Evolutionary conservation across 345 rosid species (phyloP).

Genomic region (Angophora floribunda): DNA sequence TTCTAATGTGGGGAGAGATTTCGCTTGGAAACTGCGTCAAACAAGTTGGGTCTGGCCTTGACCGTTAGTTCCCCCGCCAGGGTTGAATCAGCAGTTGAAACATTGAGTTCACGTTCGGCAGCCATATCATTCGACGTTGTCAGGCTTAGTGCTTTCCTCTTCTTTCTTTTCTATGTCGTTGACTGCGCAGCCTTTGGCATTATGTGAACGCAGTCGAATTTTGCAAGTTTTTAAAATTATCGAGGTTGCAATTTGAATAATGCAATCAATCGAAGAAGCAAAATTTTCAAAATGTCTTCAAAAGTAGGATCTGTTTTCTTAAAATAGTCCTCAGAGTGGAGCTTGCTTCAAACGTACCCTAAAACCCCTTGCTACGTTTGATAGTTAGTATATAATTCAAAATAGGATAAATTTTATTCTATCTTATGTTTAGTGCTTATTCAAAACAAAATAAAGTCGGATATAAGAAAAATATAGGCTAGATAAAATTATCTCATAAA

Average conservation of each 20-base stretch:
- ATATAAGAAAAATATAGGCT: no score
- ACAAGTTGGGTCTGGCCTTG: neutral
- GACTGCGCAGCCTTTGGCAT: neutral
- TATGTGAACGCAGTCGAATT: neutral
- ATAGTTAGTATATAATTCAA: no score
- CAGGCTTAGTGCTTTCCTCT: neutral
- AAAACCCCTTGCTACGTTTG: neutral
- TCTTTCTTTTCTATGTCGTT: neutral
- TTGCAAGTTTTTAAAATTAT: neutral
- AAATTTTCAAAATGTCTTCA: neutral
- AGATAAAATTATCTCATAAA: no score
- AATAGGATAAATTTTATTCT: no score
- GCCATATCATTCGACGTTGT: neutral
- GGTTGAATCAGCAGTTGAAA: neutral
- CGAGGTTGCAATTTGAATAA: neutral
- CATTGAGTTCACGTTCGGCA: neutral
- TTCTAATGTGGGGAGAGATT: neutral
- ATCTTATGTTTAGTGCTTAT: no score
- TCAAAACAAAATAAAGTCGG: no score
- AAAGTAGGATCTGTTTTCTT: neutral
- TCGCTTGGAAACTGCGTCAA: neutral
- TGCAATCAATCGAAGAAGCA: neutral
- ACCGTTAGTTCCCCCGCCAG: neutral
- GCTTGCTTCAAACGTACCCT: neutral
- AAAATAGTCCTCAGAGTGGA: neutral